Evolutionary conservation across 805 yeast genomes (phyloP).

Genomic region (Saccharomycodes ludwigii): DNA sequence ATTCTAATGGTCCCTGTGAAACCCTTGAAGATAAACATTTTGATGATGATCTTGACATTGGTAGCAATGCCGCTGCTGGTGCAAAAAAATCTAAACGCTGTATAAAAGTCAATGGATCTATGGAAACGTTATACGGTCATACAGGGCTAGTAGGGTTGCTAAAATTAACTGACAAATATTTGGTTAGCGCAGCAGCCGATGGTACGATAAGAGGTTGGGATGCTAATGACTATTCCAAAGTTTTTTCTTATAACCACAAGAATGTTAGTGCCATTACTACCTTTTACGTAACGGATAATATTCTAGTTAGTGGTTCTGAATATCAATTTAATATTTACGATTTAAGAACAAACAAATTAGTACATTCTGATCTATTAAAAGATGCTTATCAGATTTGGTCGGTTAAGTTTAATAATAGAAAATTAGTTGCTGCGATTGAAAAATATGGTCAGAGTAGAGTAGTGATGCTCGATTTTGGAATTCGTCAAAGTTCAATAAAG

Average conservation of each 20-base stretch:
- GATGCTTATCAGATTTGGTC: conserved; percentile 93
- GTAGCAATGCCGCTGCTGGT: background rate
- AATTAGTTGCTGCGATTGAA: conserved; percentile 89
- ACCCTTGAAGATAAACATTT: too few species aligned
- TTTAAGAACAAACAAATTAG: conserved; percentile 59
- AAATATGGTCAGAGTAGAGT: conserved; percentile 57
- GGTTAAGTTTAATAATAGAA: conserved; percentile 69
- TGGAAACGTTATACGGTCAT: conserved; percentile 73
- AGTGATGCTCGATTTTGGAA: conserved; percentile 74
- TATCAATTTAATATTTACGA: conserved; percentile 83
- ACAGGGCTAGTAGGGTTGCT: conserved; percentile 80
- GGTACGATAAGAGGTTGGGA: conserved; percentile 89
- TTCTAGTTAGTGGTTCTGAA: conserved; percentile 83
- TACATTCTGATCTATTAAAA: conserved; percentile 54
- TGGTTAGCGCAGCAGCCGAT: conserved; percentile 95
- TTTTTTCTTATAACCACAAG: conserved; percentile 50
- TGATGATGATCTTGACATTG: conserved; percentile 1
- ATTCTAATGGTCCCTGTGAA: conserved; percentile 28
- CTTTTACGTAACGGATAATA: conserved; percentile 75
- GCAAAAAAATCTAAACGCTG: conserved; percentile 1
- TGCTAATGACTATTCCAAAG: conserved; percentile 58
- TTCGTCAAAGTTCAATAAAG: too few species aligned
- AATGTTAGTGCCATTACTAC: conserved; percentile 91
- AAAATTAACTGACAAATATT: conserved; percentile 58
- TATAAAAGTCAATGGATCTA: conserved; percentile 18